Percentiles rank a stretch among this genome's conserved stretches.
phyloP scores from a whole-genome alignment of 441 rosid genomes.

The Gossypium trilobum region DNA sequence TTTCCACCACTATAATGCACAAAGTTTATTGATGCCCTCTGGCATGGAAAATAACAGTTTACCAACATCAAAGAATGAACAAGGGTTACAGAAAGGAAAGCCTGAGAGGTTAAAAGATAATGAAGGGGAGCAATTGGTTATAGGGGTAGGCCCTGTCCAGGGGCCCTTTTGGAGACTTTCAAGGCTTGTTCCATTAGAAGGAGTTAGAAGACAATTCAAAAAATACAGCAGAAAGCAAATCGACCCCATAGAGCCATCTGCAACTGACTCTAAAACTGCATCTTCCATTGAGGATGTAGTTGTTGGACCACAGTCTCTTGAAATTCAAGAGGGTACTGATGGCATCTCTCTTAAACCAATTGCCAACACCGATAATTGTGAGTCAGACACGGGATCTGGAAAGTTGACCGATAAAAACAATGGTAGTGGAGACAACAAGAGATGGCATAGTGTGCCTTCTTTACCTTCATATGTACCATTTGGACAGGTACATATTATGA shows the following conservation, averaged over 20 bases:
- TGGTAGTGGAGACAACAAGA: conserved; percentile 37
- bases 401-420: conserved; percentile 36
- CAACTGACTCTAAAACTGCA: conserved; percentile 30
- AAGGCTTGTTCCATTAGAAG: conserved; percentile 76
- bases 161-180: conserved; percentile 92
- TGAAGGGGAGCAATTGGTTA: conserved; percentile 66
- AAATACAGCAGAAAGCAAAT: conserved; percentile 49
- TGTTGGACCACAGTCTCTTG: conserved; percentile 74
- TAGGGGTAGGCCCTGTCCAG: conserved; percentile 92
- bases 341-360: conserved; percentile 84
- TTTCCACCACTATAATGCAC: conserved; percentile 84
- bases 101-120: conserved; percentile 41
- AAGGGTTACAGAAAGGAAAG: conserved; percentile 34
- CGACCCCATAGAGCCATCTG: conserved; percentile 34
- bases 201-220: conserved; percentile 52
- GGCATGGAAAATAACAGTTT: conserved; percentile 29
- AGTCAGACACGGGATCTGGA: conserved; percentile 30
- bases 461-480: conserved; percentile 92
- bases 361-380: conserved; percentile 31
- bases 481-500: conserved; percentile 55
- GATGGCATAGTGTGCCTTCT: conserved; percentile 69
- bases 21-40: conserved; percentile 37
- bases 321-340: conserved; percentile 92
- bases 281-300: conserved; percentile 54
- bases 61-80: conserved; percentile 29